Evolutionary conservation across 352 stramenopile genomes (phyloP).

Genomic region (Pythium coloratum): DNA sequence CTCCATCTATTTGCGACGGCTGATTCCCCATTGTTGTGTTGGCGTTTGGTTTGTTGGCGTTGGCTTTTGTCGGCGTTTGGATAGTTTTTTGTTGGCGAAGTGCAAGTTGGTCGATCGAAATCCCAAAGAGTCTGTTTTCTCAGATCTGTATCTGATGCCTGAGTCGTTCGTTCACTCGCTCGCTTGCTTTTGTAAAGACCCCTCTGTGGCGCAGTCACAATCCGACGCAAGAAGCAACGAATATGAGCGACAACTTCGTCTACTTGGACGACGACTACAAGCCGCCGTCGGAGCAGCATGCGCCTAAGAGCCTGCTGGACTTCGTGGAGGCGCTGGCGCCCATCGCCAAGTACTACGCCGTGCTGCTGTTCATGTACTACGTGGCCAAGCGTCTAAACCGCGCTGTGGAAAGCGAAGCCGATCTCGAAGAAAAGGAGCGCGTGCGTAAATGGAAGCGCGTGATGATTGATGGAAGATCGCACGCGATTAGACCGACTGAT

Average conservation of each 20-base stretch:
- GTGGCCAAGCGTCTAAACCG: slow-evolving; percentile 61
- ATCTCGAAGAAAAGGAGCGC: slow-evolving; percentile 42
- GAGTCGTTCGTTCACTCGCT: not conserved
- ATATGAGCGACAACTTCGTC: slow-evolving; percentile 20
- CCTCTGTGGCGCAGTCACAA: not conserved
- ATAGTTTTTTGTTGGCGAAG: not conserved
- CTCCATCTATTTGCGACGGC: slow-evolving; percentile 21
- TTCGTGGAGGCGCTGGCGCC: slow-evolving; percentile 52
- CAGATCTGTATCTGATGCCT: slow-evolving; percentile 27
- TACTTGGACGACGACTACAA: slow-evolving; percentile 25
- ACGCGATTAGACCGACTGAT: not conserved
- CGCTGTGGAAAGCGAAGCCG: slow-evolving; percentile 52
- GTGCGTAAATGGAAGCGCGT: slow-evolving; percentile 11
- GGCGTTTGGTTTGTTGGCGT: slow-evolving; percentile 5
- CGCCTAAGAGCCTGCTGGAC: slow-evolving; percentile 45
- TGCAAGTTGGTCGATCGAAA: not conserved
- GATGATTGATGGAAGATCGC: not conserved
- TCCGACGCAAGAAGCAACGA: not conserved
- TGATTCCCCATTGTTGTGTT: slow-evolving; percentile 33
- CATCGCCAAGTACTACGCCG: slow-evolving; percentile 79
- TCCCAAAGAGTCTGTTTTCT: not conserved
- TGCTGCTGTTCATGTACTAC: slow-evolving; percentile 59
- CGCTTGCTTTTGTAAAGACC: not conserved
- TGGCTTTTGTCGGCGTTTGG: not conserved
- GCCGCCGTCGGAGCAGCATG: slow-evolving; percentile 31